A percentile compares a stretch with the other conserved stretches of the same genome.
phyloP scores from a whole-genome alignment of 768 basidiomycete genomes.

The Punctularia strigosozonata region DNA sequence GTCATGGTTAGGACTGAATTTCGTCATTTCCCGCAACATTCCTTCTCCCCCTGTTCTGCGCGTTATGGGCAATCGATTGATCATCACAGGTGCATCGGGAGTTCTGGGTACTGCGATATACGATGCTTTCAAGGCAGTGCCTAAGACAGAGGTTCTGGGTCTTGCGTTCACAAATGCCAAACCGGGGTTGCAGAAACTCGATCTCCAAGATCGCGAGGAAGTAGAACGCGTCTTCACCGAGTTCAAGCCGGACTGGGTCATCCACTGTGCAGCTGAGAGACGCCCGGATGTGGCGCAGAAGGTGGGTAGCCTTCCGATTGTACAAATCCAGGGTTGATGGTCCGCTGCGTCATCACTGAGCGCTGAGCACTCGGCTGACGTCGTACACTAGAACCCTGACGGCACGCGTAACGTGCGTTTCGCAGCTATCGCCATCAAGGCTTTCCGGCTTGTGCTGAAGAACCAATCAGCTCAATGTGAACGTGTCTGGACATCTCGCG shows the following conservation, averaged over 20 bases:
- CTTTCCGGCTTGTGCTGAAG: neutral
- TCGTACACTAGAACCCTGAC: constrained; percentile 44
- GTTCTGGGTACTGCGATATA: constrained; percentile 77
- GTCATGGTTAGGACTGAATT: too few relatives aligned
- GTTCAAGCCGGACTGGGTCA: constrained; percentile 66
- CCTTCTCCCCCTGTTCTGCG: neutral
- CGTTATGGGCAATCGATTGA: neutral
- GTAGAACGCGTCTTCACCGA: constrained; percentile 43
- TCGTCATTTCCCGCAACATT: too few relatives aligned
- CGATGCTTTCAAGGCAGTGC: constrained; percentile 41
- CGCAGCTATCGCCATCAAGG: neutral
- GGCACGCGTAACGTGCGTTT: constrained; percentile 45
- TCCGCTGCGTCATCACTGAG: neutral
- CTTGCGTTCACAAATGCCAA: constrained; percentile 74
- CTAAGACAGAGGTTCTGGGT: constrained; percentile 42
- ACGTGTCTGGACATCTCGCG: constrained; percentile 65
- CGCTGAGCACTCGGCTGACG: neutral
- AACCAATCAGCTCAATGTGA: constrained; percentile 60
- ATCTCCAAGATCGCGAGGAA: constrained; percentile 49
- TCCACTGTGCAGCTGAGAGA: constrained; percentile 93
- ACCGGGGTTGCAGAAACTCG: constrained; percentile 44
- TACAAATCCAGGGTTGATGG: constrained; percentile 1
- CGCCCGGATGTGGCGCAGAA: constrained; percentile 89
- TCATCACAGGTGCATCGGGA: constrained; percentile 81
- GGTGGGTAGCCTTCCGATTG: constrained; percentile 27